Evolutionary conservation across 2,329 filamentous ascomycete genomes (phyloP).

Genomic region (Fusarium sp.): DNA sequence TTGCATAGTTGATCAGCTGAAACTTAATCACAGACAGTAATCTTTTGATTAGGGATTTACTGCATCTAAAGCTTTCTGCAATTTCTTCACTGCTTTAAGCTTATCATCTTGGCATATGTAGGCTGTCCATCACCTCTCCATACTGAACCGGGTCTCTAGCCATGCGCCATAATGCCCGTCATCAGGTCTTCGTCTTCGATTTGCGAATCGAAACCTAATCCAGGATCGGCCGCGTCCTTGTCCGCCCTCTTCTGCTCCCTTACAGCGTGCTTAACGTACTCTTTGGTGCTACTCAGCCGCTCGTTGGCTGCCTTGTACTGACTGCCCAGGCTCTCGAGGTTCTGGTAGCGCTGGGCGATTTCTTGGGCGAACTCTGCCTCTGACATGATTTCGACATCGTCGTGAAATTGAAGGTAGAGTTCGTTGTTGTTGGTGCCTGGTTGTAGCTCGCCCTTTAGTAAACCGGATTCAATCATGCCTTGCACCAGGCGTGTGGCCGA

Average conservation of each 20-base stretch:
- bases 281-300: conserved; percentile 66
- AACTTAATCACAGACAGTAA: background rate
- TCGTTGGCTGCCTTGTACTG: conserved; percentile 67
- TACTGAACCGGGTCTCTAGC: background rate
- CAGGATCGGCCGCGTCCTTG: conserved; percentile 56
- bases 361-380: conserved; percentile 66
- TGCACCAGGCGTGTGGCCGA: conserved; percentile 63
- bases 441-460: conserved; percentile 67
- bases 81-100: conserved; percentile 2
- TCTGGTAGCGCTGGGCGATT: conserved; percentile 57
- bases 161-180: conserved; percentile 57
- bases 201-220: conserved; percentile 60
- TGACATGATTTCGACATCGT: conserved; percentile 58
- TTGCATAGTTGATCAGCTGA: background rate
- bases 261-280: conserved; percentile 65
- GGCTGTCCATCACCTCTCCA: no score
- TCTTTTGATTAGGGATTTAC: conserved; percentile 13
- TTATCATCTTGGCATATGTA: no score
- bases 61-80: conserved; percentile 9
- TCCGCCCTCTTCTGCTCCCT: conserved; percentile 62
- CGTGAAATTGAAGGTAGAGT: conserved; percentile 65
- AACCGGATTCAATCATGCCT: conserved; percentile 67
- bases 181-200: conserved; percentile 74
- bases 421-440: conserved; percentile 57
- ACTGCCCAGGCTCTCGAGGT: conserved; percentile 60